Base-by-base conservation (phyloP, 108 stramenopile genomes). In the Conticribra guillardii region DNA sequence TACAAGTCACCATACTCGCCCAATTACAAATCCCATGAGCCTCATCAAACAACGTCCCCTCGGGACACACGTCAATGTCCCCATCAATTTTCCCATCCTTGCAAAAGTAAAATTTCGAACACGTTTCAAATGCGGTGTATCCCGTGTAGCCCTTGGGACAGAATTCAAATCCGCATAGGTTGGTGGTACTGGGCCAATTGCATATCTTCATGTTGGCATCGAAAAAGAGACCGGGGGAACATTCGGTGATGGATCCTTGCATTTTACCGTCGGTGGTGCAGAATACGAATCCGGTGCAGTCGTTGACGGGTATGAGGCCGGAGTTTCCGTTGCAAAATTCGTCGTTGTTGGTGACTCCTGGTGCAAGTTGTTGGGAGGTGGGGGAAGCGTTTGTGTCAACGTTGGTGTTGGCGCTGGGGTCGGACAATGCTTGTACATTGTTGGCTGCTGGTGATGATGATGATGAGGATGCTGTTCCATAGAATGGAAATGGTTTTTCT, bases 161-260 rank as follows among this genome's bases (percentile, higher is more conserved):
- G 68, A 60, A 78, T 60, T 78, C 76, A 66, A 78, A 78, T 4
- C 76, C 76, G 44, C 76, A 78, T 8, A 65, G 22, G 21, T 78
- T 78, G n/a, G 69, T 78, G 1, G 29, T 57, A 3, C 56, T 46
- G 18, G 76, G 76, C 76, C 76, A 78, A 60, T 78, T 78, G 63
- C 76, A 78, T 17, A 78, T 70, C 14, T 62, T 68, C 69, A 78
- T 64, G 31, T 78, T 62, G 14, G 24, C 58, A 60, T 78, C 76
- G 58, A 70, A 78, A 34, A 54, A 32, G 0, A 78, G 58, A 26
- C 76, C 76, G 9, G 69, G 44, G 15, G 55, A 37, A 26, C 76
- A 78, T 1, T 26, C 15, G 34, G 63, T 69, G 29, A 63, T 31
- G n/a, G 53, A 58, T 14, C 76, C 76, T 9, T 46, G 37, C 69